Base-by-base conservation (phyloP, 352 stramenopile species). In the Globisporangium carolinianum region DNA sequence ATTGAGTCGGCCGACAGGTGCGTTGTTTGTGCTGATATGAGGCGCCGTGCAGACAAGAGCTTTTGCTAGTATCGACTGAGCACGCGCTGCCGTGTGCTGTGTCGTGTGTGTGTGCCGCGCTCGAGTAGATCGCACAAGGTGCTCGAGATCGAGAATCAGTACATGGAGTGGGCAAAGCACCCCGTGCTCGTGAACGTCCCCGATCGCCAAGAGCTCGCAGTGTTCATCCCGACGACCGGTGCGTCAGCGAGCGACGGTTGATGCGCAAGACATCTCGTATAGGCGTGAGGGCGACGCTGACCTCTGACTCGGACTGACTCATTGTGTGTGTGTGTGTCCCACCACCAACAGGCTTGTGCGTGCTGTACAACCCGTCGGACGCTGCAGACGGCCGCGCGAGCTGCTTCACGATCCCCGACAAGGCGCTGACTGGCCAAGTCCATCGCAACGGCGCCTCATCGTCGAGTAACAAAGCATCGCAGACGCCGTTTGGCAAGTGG, bases 161-260 rank as follows among this genome's bases (percentile, higher is more conserved):
- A 83, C 55, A 87, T 86, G 76, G 72, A 83, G 14, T 87, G 73
- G 72, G 79, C 87, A 45, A 55, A 57, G 3, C 68, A 71, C 17
- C 79, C 79, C 0, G 63, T 87, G 17, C 62, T 89, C 14, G 58
- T 86, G 14, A 75, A 65, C n/a, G 55, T 87, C 37, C 63, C 71
- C 6, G 55, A 66, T 12, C 69, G 69, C 49, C 47, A 66, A 32
- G 71, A 89, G 24, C 42, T 89, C 50, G 79, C 63, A 2, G 63
- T 86, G 1, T 87, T 89, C 46, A 72, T 89, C 6, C 79, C 79
- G 3, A 78, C 76, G 4, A 83, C 79, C 53, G 79, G 73, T 73
- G 55, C 32, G 51, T 15, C 5, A 32, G 24, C 24, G 24, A 32
- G 24, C 24, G 24, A 32, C 24, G 24, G 24, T 32, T 32, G 24